Percentiles rank a stretch among this genome's conserved stretches.
phyloP scores from a whole-genome alignment of 306 rosid genomes.

The Neltuma alba region DNA sequence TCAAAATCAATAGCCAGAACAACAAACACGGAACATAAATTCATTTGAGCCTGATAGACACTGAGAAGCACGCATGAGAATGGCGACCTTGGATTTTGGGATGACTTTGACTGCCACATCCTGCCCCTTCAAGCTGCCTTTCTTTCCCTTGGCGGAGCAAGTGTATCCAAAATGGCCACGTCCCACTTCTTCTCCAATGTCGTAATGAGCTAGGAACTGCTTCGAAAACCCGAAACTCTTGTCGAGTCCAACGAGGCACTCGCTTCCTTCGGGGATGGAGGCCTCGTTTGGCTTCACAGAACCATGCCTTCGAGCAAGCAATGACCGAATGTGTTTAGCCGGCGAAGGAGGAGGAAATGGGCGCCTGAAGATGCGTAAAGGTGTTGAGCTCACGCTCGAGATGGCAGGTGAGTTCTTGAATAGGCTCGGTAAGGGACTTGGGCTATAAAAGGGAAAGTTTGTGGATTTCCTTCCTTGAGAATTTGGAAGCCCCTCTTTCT shows the following conservation, averaged over 20 bases:
- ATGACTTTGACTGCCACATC: constrained; percentile 72
- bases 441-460: constrained; percentile 62
- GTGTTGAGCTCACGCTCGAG: constrained; percentile 60
- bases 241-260: constrained; percentile 57
- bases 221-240: constrained; percentile 55
- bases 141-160: constrained; percentile 60
- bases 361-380: constrained; percentile 48
- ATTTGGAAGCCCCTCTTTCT: constrained; percentile 17
- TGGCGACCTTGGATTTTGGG: constrained; percentile 64
- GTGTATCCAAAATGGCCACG: constrained; percentile 80
- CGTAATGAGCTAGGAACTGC: constrained; percentile 45
- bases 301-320: constrained; percentile 66
- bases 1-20: constrained; percentile 12
- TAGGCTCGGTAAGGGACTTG: constrained; percentile 63
- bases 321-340: constrained; percentile 64
- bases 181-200: constrained; percentile 67
- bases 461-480: constrained; percentile 45
- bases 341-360: constrained; percentile 79
- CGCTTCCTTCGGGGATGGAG: constrained; percentile 64
- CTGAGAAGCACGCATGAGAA: neutral
- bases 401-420: constrained; percentile 69
- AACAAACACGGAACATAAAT: neutral
- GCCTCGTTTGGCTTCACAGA: constrained; percentile 63
- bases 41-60: constrained; percentile 1
- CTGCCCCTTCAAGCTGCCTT: constrained; percentile 61